Evolutionary conservation across 192 early-diverging fungal species (phyloP), one percentile per base, ranked within the genome.

Genomic region (Dimargaris verticillata): DNA sequence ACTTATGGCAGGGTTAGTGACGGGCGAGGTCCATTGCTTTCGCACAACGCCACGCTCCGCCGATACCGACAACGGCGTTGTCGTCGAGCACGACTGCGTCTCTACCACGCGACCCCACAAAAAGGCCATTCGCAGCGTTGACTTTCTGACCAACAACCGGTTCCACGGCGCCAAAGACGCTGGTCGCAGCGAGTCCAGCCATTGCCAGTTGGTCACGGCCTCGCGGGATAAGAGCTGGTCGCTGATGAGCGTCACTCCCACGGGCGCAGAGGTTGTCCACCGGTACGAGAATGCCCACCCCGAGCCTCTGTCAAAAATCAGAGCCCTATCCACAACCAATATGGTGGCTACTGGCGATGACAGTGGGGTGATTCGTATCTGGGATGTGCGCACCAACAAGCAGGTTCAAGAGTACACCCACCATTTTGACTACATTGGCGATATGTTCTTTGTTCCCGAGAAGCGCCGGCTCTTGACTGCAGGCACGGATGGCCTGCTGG

Each of bases 311-410:
- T 94, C 97, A 68, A 46, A 79, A 14, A 64, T 99, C 33, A 71
- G 75, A 12, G 63, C 77, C 14, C 63, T 99, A 48, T 82, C 80
- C 64, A 38, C 33, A 7, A 83, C 89, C 60, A 75, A 79, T 59
- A 75, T 88, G 14, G 50, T 99, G 9, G 92, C 90, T 0, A 90
- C 96, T 0, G 96, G 93, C 15, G 96, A 97, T 64, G 96, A 99
- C 69, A 74, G 68, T 0, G 96, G 96, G 18, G 69, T 76, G 38
- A 85, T 99, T 18, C 72, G 67, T 81, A 73, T 98, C 61, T 99
- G 95, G 95, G 95, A 99, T 68, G 75, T 78, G 44, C 77, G 92
- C 60, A 74, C 82, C 61, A 75, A 83, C 53, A 87, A 28, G 13
- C 12, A 24, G 26, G 26, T 53, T 2, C 13, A 87, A 62, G 75